Percentiles rank a stretch among this genome's conserved stretches.
Conservation (phyloP, 768 basidiomycete species). For the Clavaria fumosa region DNA sequence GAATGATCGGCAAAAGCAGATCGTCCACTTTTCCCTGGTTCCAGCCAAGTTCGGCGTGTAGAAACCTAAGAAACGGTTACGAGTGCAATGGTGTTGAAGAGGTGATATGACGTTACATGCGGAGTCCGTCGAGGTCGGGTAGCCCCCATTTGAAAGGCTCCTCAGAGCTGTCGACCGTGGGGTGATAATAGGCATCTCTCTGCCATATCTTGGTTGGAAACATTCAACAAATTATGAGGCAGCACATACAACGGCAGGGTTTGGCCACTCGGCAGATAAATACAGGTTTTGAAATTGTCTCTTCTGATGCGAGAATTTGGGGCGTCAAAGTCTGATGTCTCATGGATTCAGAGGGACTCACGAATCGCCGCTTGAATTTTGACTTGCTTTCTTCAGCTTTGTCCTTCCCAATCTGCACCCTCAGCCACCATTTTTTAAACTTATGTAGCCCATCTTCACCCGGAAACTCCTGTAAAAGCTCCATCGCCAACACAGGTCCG, state of each 20-base stretch:
- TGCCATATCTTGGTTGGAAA: slow-evolving; percentile 17
- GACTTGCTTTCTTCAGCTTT: slow-evolving; percentile 53
- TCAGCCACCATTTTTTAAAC: slow-evolving; percentile 91
- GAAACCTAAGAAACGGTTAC: slow-evolving; percentile 30
- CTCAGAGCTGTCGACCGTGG: slow-evolving; percentile 77
- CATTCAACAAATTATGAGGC: not conserved
- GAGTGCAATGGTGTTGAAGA: slow-evolving; percentile 5
- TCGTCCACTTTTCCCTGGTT: slow-evolving; percentile 73
- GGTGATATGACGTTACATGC: slow-evolving; percentile 36
- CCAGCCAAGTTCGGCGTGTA: slow-evolving; percentile 74
- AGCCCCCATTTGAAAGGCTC: slow-evolving; percentile 95
- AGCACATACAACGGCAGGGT: slow-evolving; percentile 64
- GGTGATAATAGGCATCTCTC: slow-evolving; percentile 89
- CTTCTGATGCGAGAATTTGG: no score
- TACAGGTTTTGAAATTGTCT: slow-evolving; percentile 79
- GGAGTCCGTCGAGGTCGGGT: slow-evolving; percentile 88
- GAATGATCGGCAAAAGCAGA: slow-evolving; percentile 81
- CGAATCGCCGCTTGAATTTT: slow-evolving; percentile 74
- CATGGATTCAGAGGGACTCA: slow-evolving; percentile 24
- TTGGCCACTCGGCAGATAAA: slow-evolving; percentile 77
- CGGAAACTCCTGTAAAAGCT: slow-evolving; percentile 84
- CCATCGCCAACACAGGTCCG: slow-evolving; percentile 94
- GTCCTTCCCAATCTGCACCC: slow-evolving; percentile 85
- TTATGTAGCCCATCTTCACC: slow-evolving; percentile 69
- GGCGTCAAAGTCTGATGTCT: no score